A percentile compares a stretch with the other conserved stretches of the same genome.
These are phyloP conservation scores for Neurospora sp. DNA, from an alignment of 495 filamentous ascomycete species.

Conservation along the genomic window DNA sequence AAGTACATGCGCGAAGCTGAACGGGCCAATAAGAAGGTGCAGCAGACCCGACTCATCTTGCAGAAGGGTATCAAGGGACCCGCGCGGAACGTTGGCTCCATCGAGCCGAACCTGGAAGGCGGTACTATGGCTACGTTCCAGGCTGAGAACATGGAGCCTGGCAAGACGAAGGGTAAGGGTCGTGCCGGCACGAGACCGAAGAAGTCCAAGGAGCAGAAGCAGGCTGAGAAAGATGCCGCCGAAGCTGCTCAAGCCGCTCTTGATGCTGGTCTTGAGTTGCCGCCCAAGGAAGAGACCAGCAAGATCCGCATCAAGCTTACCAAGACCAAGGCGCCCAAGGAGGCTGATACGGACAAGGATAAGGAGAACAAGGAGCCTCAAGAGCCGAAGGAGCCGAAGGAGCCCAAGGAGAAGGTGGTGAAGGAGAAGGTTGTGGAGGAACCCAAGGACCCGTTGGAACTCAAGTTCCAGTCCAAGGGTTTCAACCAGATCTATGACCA, in stretches of 20 bases:
- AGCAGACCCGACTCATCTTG: constrained; percentile 69
- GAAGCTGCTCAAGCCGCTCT: constrained; percentile 79
- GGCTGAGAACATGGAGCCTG: constrained; percentile 48
- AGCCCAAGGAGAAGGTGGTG: constrained; percentile 53
- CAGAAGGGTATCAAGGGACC: constrained; percentile 76
- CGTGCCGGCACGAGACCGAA: constrained; percentile 59
- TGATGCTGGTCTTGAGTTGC: constrained; percentile 69
- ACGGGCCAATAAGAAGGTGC: constrained; percentile 78
- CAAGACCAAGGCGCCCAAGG: constrained; percentile 22
- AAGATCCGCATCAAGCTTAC: constrained; percentile 48
- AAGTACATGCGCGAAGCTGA: constrained; percentile 72
- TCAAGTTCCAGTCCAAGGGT: constrained; percentile 72
- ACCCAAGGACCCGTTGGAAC: constrained; percentile 36
- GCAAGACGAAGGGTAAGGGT: constrained; percentile 55
- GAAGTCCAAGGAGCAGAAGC: constrained; percentile 95
- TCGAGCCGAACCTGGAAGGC: constrained; percentile 76
- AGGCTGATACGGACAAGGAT: constrained; percentile 28
- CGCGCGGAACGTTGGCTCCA: constrained; percentile 62
- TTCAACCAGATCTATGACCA: constrained; percentile 97
- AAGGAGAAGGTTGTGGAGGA: constrained; percentile 56
- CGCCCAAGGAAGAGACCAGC: constrained; percentile 57
- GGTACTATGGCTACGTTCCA: constrained; percentile 83
- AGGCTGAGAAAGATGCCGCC: constrained; percentile 87
- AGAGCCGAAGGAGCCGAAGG: constrained; percentile 44
- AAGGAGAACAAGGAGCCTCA: constrained; percentile 38